Conservation (phyloP, 2,329 filamentous ascomycete species). For the Sarocladium brachiariae region DNA sequence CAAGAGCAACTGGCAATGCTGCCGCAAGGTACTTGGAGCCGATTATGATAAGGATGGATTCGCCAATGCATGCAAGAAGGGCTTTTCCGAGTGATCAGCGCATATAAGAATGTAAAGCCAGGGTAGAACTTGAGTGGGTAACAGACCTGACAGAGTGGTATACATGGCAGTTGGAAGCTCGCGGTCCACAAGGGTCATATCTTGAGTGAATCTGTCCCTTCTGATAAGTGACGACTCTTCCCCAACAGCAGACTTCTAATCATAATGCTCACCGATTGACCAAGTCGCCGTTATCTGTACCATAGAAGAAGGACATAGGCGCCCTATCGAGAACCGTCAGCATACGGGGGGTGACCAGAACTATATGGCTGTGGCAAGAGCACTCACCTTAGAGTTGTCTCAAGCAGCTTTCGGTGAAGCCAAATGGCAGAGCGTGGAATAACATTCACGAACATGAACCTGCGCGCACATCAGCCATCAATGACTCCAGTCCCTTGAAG, state of each 20-base stretch:
- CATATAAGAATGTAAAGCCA: not conserved
- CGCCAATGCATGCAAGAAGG: conserved; percentile 11
- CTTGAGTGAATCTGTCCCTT: conserved; percentile 27
- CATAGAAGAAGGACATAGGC: conserved; percentile 27
- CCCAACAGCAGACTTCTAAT: not conserved
- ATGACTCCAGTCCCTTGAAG: not conserved
- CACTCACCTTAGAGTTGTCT: not conserved
- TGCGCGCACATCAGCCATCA: not conserved
- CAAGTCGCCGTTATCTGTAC: conserved; percentile 26
- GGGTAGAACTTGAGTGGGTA: not conserved
- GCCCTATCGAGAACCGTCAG: conserved; percentile 18
- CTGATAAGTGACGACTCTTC: not conserved
- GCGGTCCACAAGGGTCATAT: conserved; percentile 31
- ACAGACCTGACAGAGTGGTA: not conserved
- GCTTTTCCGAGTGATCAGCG: not conserved
- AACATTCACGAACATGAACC: conserved; percentile 10
- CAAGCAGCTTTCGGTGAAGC: conserved; percentile 15
- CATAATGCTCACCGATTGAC: conserved; percentile 19
- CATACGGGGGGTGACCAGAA: not conserved
- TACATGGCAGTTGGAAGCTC: conserved; percentile 21
- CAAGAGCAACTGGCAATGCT: conserved; percentile 33
- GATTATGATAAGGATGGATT: conserved; percentile 18
- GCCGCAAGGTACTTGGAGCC: conserved; percentile 25
- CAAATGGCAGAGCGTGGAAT: conserved; percentile 15
- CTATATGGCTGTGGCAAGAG: conserved; percentile 9